A percentile compares a stretch with the other conserved stretches of the same genome.
Conservation (phyloP, 345 rosid genomes). For the Populus davidiana region DNA sequence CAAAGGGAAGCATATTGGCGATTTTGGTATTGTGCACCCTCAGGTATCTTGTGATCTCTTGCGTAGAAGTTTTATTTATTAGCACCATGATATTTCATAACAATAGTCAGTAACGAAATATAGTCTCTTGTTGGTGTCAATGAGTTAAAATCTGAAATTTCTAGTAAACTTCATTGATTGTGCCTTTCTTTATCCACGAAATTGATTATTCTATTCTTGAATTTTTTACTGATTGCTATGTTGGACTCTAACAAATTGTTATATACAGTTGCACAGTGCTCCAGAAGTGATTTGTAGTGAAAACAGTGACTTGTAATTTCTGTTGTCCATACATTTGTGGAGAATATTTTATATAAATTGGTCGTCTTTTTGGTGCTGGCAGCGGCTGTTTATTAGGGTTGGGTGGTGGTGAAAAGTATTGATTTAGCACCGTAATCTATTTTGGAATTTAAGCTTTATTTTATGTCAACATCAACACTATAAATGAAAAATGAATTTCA, state of each 20-base stretch:
- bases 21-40: constrained; percentile 86
- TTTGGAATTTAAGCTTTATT: not conserved
- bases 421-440: not conserved
- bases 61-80: not conserved
- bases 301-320: not conserved
- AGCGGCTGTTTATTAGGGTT: not conserved
- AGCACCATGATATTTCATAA: not conserved
- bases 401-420: not conserved
- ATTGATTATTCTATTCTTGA: not conserved
- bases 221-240: not conserved
- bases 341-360: not conserved
- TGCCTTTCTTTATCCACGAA: not conserved
- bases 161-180: not conserved
- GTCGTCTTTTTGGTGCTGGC: not conserved
- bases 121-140: not conserved
- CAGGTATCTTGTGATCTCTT: constrained; percentile 38
- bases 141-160: not conserved
- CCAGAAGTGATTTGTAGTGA: not conserved
- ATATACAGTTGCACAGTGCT: not conserved
- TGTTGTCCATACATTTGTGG: not conserved
- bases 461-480: not conserved
- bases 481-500: not conserved
- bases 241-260: not conserved
- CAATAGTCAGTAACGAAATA: not conserved
- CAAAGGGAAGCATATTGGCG: constrained; percentile 67